A percentile compares a stretch with the other conserved stretches of the same genome.
These are phyloP conservation scores for Penium margaritaceum DNA, from an alignment of 139 green algal genomes.

Conservation along the genomic window DNA sequence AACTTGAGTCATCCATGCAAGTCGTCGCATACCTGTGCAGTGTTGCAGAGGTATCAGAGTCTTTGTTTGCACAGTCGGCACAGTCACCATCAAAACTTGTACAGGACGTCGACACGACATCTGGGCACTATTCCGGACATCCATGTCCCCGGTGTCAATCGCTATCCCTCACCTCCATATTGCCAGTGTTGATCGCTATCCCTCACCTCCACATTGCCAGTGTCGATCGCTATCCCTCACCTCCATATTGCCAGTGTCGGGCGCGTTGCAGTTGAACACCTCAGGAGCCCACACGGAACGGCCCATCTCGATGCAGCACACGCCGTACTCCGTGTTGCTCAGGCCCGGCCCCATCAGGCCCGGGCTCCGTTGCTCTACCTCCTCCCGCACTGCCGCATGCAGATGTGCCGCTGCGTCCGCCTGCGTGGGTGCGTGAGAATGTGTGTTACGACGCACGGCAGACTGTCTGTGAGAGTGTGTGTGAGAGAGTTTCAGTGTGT, in stretches of 20 bases:
- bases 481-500: background rate
- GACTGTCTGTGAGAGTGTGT: background rate
- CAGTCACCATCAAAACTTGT: background rate
- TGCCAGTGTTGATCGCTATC: background rate
- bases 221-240: constrained; percentile 35
- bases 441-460: background rate
- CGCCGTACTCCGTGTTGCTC: constrained; percentile 84
- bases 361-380: background rate
- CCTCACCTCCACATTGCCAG: background rate
- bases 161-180: background rate
- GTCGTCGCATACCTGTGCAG: background rate
- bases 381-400: background rate
- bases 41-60: background rate
- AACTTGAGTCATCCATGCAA: background rate
- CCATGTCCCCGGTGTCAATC: constrained; percentile 96
- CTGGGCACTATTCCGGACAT: constrained; percentile 55
- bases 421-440: background rate
- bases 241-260: constrained; percentile 99
- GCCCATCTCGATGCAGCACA: constrained; percentile 57
- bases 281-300: constrained; percentile 71
- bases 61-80: background rate
- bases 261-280: constrained; percentile 96
- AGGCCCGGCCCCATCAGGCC: constrained; percentile 61
- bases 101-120: background rate
- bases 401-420: background rate